Percentiles rank a stretch among this genome's conserved stretches.
phyloP scores from a whole-genome alignment of 768 basidiomycete species.

The Boletus huronensis region DNA sequence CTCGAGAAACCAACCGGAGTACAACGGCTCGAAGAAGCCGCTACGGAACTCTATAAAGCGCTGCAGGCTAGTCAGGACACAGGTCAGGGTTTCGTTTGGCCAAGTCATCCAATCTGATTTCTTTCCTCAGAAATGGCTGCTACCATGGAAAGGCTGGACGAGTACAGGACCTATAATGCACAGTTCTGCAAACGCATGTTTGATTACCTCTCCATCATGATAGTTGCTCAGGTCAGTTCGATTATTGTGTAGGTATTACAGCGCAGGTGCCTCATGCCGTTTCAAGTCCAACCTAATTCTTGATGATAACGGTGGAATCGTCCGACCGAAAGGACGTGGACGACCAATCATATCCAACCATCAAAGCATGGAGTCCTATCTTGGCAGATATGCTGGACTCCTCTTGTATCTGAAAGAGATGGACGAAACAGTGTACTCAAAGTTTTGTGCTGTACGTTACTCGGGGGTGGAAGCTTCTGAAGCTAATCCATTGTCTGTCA shows the following conservation, averaged over 20 bases:
- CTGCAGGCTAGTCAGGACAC: conserved; percentile 86
- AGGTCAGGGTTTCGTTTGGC: conserved; percentile 41
- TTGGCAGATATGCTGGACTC: conserved; percentile 85
- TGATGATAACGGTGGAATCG: conserved; percentile 58
- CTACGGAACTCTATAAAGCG: conserved; percentile 91
- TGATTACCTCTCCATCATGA: conserved; percentile 90
- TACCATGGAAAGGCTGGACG: conserved; percentile 87
- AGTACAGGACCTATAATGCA: conserved; percentile 83
- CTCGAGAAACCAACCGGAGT: conserved; percentile 78
- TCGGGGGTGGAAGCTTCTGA: background rate
- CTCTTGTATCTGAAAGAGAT: conserved; percentile 95
- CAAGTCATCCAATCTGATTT: conserved; percentile 4
- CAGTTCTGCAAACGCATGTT: conserved; percentile 92
- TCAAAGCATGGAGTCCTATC: conserved; percentile 70
- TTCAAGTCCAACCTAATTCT: conserved; percentile 64
- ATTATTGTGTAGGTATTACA: background rate
- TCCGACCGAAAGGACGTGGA: conserved; percentile 40
- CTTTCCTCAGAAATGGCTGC: conserved; percentile 81
- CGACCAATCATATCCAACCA: conserved; percentile 58
- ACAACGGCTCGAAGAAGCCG: conserved; percentile 74
- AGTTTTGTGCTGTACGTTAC: conserved; percentile 77
- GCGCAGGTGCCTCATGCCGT: conserved; percentile 5
- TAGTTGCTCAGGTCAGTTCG: conserved; percentile 75
- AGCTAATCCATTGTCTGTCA: conserved; percentile 31
- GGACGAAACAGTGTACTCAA: conserved; percentile 85